These are phyloP conservation scores for Zygosaccharomyces kombuchaensis DNA, from an alignment of 805 yeast species.

Conservation along the genomic window DNA sequence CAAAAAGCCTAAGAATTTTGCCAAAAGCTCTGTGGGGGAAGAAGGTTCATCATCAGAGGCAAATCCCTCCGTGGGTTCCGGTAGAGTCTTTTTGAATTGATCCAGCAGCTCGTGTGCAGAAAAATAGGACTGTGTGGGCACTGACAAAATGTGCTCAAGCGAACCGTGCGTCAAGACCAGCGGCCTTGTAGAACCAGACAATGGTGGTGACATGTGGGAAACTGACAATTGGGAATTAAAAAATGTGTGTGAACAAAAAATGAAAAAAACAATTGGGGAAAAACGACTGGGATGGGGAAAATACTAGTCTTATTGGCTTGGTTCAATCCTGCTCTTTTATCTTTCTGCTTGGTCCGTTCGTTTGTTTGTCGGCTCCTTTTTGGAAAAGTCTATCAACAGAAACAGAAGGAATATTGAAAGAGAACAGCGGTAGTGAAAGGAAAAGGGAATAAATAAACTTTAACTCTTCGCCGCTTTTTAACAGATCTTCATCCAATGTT, in stretches of 20 bases:
- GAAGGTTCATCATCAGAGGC: slow-evolving; percentile 87
- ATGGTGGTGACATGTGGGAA: slow-evolving; percentile 3
- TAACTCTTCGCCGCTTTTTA: slow-evolving; percentile 3
- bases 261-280: not conserved
- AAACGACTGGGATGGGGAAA: not conserved
- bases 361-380: not conserved
- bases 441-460: not conserved
- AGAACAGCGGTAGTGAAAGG: not conserved
- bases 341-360: not conserved
- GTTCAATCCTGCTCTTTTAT: not conserved
- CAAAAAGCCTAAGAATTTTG: slow-evolving; percentile 75
- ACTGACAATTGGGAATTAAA: slow-evolving; percentile 1
- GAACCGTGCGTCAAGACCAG: slow-evolving; percentile 79
- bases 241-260: not conserved
- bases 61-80: slow-evolving; percentile 75
- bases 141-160: slow-evolving; percentile 81
- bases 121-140: slow-evolving; percentile 76
- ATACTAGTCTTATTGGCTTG: not conserved
- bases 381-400: not conserved
- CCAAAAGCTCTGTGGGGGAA: slow-evolving; percentile 78
- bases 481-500: slow-evolving; percentile 4
- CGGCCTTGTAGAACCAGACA: slow-evolving; percentile 57
- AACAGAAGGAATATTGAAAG: not conserved
- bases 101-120: slow-evolving; percentile 83
- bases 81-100: slow-evolving; percentile 73